Percentiles rank a stretch among this genome's conserved stretches.
Evolutionary conservation across 257 asterid species (phyloP).

Genomic region (Solanum tacnaense): DNA sequence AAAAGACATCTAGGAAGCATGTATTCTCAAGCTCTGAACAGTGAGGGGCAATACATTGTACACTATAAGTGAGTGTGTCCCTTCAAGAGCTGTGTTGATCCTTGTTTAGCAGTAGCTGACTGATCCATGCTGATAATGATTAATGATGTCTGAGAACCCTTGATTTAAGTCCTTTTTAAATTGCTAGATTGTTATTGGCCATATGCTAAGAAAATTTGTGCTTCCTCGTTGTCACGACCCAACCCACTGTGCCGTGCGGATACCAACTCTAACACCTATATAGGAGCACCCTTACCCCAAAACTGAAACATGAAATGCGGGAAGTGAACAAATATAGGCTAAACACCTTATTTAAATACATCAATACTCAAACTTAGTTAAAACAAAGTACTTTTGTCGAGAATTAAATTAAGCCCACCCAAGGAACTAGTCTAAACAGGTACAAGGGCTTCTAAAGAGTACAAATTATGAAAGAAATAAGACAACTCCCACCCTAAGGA

Average conservation of each 20-base stretch:
- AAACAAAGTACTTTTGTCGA: neutral
- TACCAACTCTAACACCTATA: neutral
- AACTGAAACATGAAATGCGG: neutral
- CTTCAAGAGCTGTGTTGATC: neutral
- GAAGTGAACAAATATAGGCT: neutral
- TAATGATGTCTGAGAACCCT: neutral
- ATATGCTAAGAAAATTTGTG: neutral
- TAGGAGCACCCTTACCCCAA: neutral
- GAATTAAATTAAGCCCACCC: neutral
- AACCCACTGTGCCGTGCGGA: neutral
- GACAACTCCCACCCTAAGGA: neutral
- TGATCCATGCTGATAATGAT: neutral
- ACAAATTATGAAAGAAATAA: neutral
- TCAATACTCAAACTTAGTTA: neutral
- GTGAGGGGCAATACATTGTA: neutral
- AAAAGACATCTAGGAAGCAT: neutral
- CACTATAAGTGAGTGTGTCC: neutral
- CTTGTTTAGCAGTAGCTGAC: neutral
- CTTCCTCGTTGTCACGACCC: neutral
- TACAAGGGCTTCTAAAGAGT: neutral
- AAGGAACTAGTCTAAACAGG: neutral
- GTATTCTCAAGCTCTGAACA: neutral
- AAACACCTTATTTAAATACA: neutral
- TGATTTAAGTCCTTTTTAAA: neutral
- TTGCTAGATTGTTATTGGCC: neutral